Evolutionary conservation across 1,284 basidiomycete genomes (phyloP), one percentile per base, ranked within the genome.

Genomic region (Ceratobasidium sp.): DNA sequence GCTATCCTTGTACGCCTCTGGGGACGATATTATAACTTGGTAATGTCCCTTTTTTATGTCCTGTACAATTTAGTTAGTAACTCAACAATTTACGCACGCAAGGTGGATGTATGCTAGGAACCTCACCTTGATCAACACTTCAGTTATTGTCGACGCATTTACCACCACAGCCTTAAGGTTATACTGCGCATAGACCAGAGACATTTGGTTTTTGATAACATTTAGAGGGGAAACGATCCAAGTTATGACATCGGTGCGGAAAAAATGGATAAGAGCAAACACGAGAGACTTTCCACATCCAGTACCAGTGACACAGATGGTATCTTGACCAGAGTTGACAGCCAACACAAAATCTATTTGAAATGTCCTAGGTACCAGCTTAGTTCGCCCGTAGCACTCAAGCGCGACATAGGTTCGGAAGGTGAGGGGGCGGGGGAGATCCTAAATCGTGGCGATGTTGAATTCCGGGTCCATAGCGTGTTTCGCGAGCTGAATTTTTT

Each of bases 201-300:
- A 1, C 48, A 31, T 27, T 39, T 66, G 43, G 34, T 66, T n/a
- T 29, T 53, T 22, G 2, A 54, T 37, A 13, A 53, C 13, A 14
- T 66, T 66, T 13, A 53, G 22, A 19, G 46, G 63, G 9, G 46
- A 65, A 2, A 65, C 46, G 6, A 65, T 65, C 61, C 61, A 63
- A n/a, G 39, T 39, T 22, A 46, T 29, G 22, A 43, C 29, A 22
- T 63, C 41, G 16, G 2, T 8, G n/a, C 22, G 22, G 13, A 63
- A 14, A 31, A 63, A 63, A 29, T 39, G 22, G 27, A 63, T 48
- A 8, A 63, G 22, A 3, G n/a, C 22, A 22, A 63, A 63, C 14
- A 24, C 41, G 14, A 63, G 61, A 19, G 41, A 49, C n/a, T 53
- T 53, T 16, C 64, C 64, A 24, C 34, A 46, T 14, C 61, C 49